Evolutionary conservation across 192 early-diverging fungal species (phyloP), one percentile per base, ranked within the genome.

Genomic region (Podila epicladia): DNA sequence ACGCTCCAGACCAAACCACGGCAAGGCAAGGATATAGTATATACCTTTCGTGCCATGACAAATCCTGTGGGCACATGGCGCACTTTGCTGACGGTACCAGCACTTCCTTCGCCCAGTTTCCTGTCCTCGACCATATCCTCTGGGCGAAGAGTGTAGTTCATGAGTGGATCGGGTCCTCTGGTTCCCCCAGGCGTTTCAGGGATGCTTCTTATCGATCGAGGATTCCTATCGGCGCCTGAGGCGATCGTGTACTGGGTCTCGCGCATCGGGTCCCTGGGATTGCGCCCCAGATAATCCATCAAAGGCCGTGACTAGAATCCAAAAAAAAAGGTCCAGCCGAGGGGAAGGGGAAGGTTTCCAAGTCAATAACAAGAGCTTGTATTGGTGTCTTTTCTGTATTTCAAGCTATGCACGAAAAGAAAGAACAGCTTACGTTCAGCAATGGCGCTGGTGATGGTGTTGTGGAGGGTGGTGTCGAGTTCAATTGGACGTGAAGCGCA

Each of bases 41-140:
- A 41, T 78, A 78, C 68, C 89, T 99, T 99, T 67, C 94, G 90
- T 12, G 98, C 98, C 96, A 99, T 97, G 29, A 97, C 85, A 32
- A 87, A 87, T 20, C 83, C 82, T 24, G 87, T 90, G 28, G 94
- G 93, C 65, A 82, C 68, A 85, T 98, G 93, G 64, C 87, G 71
- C 11, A 97, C 95, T 79, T 94, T 94, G 50, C 92, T 88, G 33
- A 99, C 97, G 2, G 96, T 96, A 15, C 97, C 97, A 41, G 64
- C 75, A 24, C 93, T 93, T 8, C 98, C 98, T 53, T 96, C 94
- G 51, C 98, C 98, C 45, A 99, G 85, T 66, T 95, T 93, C 22
- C 86, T 74, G 50, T 94, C 72, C 20, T 91, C 86, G 33, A 89
- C 85, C 65, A 99, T 89, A 82, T 96, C 96, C 75, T 91, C 89